phyloP scores from a whole-genome alignment of 805 yeast genomes.

The Metschnikowia colocasiae region DNA sequence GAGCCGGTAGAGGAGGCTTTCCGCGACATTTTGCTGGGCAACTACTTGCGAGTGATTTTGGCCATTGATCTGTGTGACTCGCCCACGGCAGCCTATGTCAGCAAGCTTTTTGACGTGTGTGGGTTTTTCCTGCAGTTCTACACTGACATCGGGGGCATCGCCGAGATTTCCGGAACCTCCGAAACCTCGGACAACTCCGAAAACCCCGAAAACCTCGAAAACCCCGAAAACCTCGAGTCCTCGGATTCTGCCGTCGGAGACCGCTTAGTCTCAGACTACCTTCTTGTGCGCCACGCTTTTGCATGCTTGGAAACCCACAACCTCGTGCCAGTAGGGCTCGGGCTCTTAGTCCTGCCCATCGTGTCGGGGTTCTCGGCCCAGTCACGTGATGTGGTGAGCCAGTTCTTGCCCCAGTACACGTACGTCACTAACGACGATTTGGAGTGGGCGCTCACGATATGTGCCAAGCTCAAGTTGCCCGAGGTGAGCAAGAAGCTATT shows the following conservation, averaged over 20 bases:
- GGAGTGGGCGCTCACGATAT: slow-evolving; percentile 72
- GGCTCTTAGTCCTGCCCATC: slow-evolving; percentile 45
- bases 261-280: slow-evolving; percentile 46
- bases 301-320: slow-evolving; percentile 50
- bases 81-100: slow-evolving; percentile 59
- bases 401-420: slow-evolving; percentile 56
- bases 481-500: slow-evolving; percentile 55
- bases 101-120: slow-evolving; percentile 60
- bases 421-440: slow-evolving; percentile 69
- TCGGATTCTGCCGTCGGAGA: too few relatives aligned
- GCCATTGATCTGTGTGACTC: slow-evolving; percentile 57
- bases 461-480: slow-evolving; percentile 64
- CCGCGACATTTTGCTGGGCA: slow-evolving; percentile 51
- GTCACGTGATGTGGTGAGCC: slow-evolving; percentile 42
- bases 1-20: slow-evolving; percentile 36
- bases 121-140: slow-evolving; percentile 49
- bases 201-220: too few relatives aligned
- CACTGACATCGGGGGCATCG: slow-evolving; percentile 9
- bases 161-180: too few relatives aligned
- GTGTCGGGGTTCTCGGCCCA: slow-evolving; percentile 28
- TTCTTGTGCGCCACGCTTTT: slow-evolving; percentile 53
- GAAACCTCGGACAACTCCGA: too few relatives aligned
- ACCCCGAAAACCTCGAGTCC: too few relatives aligned
- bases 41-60: slow-evolving; percentile 54
- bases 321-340: slow-evolving; percentile 67